A percentile compares a stretch with the other conserved stretches of the same genome.
Evolutionary conservation across 495 filamentous ascomycete genomes (phyloP).

Genomic region (Neurospora sp.): DNA sequence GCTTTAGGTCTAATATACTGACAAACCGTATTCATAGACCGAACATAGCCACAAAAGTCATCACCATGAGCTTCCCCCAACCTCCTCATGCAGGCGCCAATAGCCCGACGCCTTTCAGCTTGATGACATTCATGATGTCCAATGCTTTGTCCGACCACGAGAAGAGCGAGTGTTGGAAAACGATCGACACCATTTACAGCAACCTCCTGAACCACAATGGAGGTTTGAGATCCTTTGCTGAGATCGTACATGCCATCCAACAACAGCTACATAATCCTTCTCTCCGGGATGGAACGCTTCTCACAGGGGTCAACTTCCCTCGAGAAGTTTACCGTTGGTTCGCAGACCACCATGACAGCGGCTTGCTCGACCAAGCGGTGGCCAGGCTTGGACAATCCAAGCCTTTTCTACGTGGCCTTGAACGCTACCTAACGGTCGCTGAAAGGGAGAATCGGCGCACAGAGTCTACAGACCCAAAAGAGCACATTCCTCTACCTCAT

Average conservation of each 20-base stretch:
- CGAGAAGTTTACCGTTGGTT: background rate
- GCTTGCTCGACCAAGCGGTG: background rate
- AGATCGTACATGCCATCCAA: background rate
- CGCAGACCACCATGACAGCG: background rate
- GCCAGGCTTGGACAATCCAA: background rate
- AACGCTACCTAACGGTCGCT: background rate
- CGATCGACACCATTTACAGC: background rate
- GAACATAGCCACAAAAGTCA: background rate
- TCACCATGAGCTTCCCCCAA: background rate
- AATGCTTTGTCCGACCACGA: background rate
- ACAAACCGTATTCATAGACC: background rate
- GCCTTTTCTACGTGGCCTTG: background rate
- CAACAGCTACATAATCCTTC: background rate
- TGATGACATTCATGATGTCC: background rate
- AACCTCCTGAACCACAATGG: background rate
- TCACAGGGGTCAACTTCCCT: background rate
- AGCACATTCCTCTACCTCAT: background rate
- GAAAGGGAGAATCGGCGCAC: background rate
- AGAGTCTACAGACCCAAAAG: background rate
- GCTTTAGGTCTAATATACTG: background rate
- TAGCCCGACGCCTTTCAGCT: background rate
- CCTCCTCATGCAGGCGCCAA: background rate
- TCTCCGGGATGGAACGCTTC: background rate
- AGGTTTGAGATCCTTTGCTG: background rate
- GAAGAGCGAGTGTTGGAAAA: background rate